Evolutionary conservation across 176 grass and related monocot genomes (phyloP), one percentile per base, ranked within the genome.

Genomic region (Oryza longistaminata): DNA sequence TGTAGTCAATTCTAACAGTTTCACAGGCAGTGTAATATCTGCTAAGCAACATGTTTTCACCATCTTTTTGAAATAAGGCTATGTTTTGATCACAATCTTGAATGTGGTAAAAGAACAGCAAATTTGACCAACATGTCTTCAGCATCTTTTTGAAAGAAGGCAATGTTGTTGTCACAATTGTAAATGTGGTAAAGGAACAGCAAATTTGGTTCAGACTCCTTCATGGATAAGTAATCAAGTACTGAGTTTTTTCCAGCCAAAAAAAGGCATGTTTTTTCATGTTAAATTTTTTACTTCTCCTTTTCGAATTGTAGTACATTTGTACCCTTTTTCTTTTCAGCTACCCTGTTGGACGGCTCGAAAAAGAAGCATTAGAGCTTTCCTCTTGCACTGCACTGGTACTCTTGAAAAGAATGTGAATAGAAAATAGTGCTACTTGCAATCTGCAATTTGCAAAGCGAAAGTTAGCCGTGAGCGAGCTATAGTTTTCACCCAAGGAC

Each of bases 401-500:
- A 68, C 58, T 58, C 27, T 72, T 12, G 10, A 68, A 49, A 78
- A 85, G 22, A 78, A 77, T 29, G 33, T 40, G 46, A 48, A 40
- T 15, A 21, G 66, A 65, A 42, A 73, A n/a, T n/a, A 58, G 21
- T 64, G 24, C 16, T 62, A 48, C 17, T 31, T 72, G 83, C 71
- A 67, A 46, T 11, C 16, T 66, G 82, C 73, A 67, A 46, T 7
- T 29, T 71, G 82, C 73, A 68, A 82, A 86, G 34, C 35, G 10
- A 82, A 86, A 86, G 83, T 4, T 42, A 26, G 43, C 68, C 64
- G 81, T 81, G 64, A 15, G 5, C 12, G 14, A 70, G 3, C 4
- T 31, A 43, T 43, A 8, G 65, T 64, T 82, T 76, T 77, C 73
- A 19, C 27, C 15, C 74, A 26, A 74, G 84, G 80, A 75, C 80